These are phyloP conservation scores for Lactarius psammicola DNA, from an alignment of 768 basidiomycete species.

Conservation along the genomic window DNA sequence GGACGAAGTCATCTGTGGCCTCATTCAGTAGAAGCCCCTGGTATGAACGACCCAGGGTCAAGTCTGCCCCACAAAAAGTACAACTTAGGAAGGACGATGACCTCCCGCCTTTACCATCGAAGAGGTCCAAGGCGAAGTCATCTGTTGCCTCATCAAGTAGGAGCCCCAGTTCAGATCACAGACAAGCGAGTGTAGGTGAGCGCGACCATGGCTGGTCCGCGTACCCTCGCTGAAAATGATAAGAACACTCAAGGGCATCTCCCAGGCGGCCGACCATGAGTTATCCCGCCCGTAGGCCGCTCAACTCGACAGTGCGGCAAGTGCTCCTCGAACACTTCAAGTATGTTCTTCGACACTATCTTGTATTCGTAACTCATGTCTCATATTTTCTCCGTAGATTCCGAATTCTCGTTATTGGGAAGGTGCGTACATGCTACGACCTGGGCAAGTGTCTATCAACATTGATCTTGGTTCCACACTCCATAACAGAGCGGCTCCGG, in stretches of 20 bases:
- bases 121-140: no score
- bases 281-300: background rate
- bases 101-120: no score
- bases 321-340: conserved; percentile 5
- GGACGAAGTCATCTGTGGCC: background rate
- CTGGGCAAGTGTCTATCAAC: no score
- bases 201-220: background rate
- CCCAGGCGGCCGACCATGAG: background rate
- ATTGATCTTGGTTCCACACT: no score
- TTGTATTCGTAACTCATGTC: background rate
- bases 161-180: no score
- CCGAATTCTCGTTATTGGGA: background rate
- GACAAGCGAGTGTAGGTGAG: background rate
- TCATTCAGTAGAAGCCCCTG: no score
- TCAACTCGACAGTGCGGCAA: background rate
- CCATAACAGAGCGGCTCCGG: conserved; percentile 14
- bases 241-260: background rate
- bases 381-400: conserved; percentile 1
- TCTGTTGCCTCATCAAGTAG: no score
- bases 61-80: no score
- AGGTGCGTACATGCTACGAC: no score
- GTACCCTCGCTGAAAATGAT: no score
- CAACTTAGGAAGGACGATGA: no score
- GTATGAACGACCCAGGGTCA: no score
- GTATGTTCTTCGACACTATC: background rate